These are phyloP conservation scores for Lophium mytilinum DNA, from an alignment of 495 filamentous ascomycete species.

Conservation along the genomic window DNA sequence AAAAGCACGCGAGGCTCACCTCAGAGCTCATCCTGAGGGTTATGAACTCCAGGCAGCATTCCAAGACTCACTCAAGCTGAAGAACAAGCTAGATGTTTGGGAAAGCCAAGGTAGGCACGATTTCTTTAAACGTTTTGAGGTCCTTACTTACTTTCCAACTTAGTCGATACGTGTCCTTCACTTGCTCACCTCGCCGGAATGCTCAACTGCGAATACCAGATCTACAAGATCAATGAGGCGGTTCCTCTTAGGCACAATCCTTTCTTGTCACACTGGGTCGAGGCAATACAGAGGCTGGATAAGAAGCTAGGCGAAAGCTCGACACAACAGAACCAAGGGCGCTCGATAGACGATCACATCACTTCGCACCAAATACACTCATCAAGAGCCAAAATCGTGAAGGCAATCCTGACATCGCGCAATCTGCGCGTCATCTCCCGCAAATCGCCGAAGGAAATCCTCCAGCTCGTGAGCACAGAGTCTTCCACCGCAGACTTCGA, in stretches of 20 bases:
- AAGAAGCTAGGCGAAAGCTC: not conserved
- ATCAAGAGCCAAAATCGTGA: slow-evolving; percentile 7
- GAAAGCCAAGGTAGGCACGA: slow-evolving; percentile 13
- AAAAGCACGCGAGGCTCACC: not conserved
- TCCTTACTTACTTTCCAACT: not conserved
- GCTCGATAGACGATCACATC: not conserved
- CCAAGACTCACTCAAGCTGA: slow-evolving; percentile 20
- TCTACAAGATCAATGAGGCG: slow-evolving; percentile 19
- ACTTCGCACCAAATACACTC: not conserved
- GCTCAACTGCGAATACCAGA: slow-evolving; percentile 27
- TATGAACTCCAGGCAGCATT: slow-evolving; percentile 4
- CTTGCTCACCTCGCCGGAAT: slow-evolving; percentile 11
- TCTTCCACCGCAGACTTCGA: slow-evolving; percentile 4
- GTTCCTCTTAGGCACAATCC: slow-evolving; percentile 32
- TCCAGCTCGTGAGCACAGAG: not conserved
- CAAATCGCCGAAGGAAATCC: not conserved
- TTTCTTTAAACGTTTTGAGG: not conserved
- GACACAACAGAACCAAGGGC: not conserved
- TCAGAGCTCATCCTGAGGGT: not conserved
- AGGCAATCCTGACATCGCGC: slow-evolving; percentile 1
- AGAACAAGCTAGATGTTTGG: slow-evolving; percentile 22
- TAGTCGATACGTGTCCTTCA: slow-evolving; percentile 2
- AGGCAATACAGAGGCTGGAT: slow-evolving; percentile 25
- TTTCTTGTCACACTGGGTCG: slow-evolving; percentile 39
- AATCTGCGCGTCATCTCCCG: not conserved